Base-by-base conservation (phyloP, 768 basidiomycete genomes). In the Lentinus brumalis region DNA sequence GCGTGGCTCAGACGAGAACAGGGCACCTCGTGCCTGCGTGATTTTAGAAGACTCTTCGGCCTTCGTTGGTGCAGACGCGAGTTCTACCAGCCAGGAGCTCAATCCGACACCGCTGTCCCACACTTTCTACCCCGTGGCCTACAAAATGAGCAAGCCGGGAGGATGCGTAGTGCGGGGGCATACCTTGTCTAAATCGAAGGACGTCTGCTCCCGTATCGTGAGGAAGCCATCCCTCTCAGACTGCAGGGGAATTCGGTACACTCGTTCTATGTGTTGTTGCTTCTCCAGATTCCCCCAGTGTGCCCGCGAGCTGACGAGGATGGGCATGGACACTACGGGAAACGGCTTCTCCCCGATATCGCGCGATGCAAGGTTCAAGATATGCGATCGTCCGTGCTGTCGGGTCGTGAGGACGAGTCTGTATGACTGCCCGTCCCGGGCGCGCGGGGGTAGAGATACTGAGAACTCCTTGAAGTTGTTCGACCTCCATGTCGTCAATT, bases 71-170 rank as follows among this genome's bases (percentile, higher is more conserved):
- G 40, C 46, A 12, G 69, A 55, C 76, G 70, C 64, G 61, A 78
- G 73, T 31, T 60, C 70, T 1, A 83, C 77, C 4, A 96, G 76
- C 91, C 91, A 95, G 2, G 92, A 83, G 59, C 89, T 87, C 18
- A 95, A 75, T 6, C 91, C 94, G 50, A 96, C 81, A 2, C 95
- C 95, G 45, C 94, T 95, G 71, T 96, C 94, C 95, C 95, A 97
- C 56, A 96, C 83, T 93, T 96, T 96, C 95, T 96, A 76, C 38
- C 67, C 29, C 29, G 30, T 40, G 63, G 64, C 55, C 71, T 70
- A 57, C 50, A 45, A 26, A 55, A 66, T 61, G 44, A 50, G 44
- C 39, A 56, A 46, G 40, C 39, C 45, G 31, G 3, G 9, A 29
- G 1, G 26, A 26, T 53, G 32, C 21, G 32, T 30, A 44, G 53